Base-by-base conservation (phyloP, 2,329 filamentous ascomycete species). In the Phoma sp. region DNA sequence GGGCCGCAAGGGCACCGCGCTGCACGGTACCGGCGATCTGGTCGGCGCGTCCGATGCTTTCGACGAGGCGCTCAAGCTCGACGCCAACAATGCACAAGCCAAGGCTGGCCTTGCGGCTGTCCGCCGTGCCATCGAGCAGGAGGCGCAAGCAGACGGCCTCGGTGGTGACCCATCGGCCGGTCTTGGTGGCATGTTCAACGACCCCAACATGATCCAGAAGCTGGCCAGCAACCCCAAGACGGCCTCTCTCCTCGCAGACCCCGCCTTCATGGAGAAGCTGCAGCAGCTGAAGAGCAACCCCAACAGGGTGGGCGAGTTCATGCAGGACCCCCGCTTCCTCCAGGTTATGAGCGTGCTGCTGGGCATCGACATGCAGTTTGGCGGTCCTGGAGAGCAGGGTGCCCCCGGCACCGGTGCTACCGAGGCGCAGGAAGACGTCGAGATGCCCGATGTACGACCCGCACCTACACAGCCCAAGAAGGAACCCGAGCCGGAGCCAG, bases 191-290 rank as follows among this genome's bases (percentile, higher is more conserved):
- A 93, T 99, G 84, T 98, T 99, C 83, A 93, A 86, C 74, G 96
- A 99, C 75, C 95, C 95, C 15, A 86, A 92, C 70, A 80, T 99
- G 64, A 83, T 96, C 60, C 84, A 91, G 75, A 99, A 99, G 82
- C 87, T 99, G 53, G 92, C 93, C 60, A 84, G 80, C 67, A 98
- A 98, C 81, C 95, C 96, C 59, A 98, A 98, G 86, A 99, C 96
- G 10, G 88, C 89, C 61, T 75, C 82, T 11, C 86, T 90, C 67
- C 87, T 99, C 26, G 88, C 86, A 53, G 95, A 99, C 71, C 83
- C 88, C 9, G 81, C 86, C 23, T 99, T 99, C 80, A 96, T 99
- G 89, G 80, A 83, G 61, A 98, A 96, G 80, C 83, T 99, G 53
- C 88, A 95, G 76, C 83, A 86, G 43, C 80, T 98, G 59, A 87